Conservation (phyloP, 2,329 filamentous ascomycete genomes). For the Pseudocercospora fuligena region DNA sequence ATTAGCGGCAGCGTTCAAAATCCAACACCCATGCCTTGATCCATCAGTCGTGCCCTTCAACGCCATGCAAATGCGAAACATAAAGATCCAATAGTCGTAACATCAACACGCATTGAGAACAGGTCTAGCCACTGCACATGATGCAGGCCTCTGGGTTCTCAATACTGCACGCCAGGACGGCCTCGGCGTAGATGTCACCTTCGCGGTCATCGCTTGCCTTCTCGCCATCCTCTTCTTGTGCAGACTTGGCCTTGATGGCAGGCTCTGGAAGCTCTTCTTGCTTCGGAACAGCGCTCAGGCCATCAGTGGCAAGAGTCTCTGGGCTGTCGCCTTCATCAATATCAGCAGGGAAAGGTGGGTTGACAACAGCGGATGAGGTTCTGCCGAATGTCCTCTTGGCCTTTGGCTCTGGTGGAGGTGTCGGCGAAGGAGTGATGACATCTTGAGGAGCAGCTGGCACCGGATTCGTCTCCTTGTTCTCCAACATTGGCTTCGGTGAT, state of each 20-base stretch:
- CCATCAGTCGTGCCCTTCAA: slow-evolving; percentile 24
- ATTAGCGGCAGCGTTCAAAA: slow-evolving; percentile 31
- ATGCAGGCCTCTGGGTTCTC: slow-evolving; percentile 93
- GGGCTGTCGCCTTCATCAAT: slow-evolving; percentile 77
- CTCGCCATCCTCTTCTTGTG: slow-evolving; percentile 74
- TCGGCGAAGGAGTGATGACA: slow-evolving; percentile 70
- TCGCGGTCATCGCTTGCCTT: slow-evolving; percentile 76
- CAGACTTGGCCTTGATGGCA: slow-evolving; percentile 56
- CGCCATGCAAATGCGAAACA: slow-evolving; percentile 25
- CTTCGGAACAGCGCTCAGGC: slow-evolving; percentile 59
- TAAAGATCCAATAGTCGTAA: slow-evolving; percentile 15
- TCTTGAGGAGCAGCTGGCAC: slow-evolving; percentile 58
- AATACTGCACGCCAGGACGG: slow-evolving; percentile 91
- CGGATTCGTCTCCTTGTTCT: slow-evolving; percentile 57
- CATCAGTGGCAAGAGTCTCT: slow-evolving; percentile 75
- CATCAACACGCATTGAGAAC: slow-evolving; percentile 13
- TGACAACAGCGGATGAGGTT: slow-evolving; percentile 57
- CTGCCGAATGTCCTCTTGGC: slow-evolving; percentile 44
- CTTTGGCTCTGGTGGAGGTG: slow-evolving; percentile 64
- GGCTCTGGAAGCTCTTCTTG: slow-evolving; percentile 69
- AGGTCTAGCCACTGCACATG: slow-evolving; percentile 87
- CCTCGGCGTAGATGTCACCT: slow-evolving; percentile 92
- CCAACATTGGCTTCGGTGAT: slow-evolving; percentile 70
- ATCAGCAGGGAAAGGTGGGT: slow-evolving; percentile 76
- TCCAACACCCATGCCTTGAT: slow-evolving; percentile 19